These are phyloP conservation scores for Yamadazyma membranifaciens DNA, from an alignment of 1,139 yeast species.

Conservation along the genomic window DNA sequence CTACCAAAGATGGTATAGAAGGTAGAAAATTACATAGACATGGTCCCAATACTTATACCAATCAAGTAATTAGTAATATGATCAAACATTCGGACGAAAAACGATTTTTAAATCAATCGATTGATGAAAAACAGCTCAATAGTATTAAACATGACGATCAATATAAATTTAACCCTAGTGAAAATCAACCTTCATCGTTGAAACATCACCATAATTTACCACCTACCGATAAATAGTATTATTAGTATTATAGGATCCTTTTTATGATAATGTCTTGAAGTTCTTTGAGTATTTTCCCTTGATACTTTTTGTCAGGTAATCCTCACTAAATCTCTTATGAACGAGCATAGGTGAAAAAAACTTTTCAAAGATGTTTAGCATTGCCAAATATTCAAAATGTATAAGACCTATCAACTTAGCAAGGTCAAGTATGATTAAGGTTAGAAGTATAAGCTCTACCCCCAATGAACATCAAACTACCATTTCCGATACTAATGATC, in stretches of 20 bases:
- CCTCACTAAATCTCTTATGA: not conserved
- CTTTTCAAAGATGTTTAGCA: conserved; percentile 3
- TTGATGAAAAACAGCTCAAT: conserved; percentile 4
- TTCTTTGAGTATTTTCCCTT: no score
- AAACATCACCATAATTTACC: no score
- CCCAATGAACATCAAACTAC: conserved; percentile 49
- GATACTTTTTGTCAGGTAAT: no score
- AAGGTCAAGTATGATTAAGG: not conserved
- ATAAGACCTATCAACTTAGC: not conserved
- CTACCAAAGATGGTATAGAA: conserved; percentile 71
- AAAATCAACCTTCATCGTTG: not conserved
- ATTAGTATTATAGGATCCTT: no score
- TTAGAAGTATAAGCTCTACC: conserved; percentile 2
- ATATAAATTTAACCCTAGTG: no score
- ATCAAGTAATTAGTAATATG: conserved; percentile 33
- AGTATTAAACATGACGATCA: no score
- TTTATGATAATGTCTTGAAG: no score
- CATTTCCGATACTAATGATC: conserved; percentile 61
- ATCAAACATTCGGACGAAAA: conserved; percentile 15
- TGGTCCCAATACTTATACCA: conserved; percentile 38
- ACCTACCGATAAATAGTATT: no score
- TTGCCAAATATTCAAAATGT: not conserved
- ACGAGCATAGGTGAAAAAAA: not conserved
- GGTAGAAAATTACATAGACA: conserved; percentile 55
- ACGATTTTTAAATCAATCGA: not conserved